Base-by-base conservation (phyloP, 139 green algal genomes). In the Gonium pectorale region DNA sequence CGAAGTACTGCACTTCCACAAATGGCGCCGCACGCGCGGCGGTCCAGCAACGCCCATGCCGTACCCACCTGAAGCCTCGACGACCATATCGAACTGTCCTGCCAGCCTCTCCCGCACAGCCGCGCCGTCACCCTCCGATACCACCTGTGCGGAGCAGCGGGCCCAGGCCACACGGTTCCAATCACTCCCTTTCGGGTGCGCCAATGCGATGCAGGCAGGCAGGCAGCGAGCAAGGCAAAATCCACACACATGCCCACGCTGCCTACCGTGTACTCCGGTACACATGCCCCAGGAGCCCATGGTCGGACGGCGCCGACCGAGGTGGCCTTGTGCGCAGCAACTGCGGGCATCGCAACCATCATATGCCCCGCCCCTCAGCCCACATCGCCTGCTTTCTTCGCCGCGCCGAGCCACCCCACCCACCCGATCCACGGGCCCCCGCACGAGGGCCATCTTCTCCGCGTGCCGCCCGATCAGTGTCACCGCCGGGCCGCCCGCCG, bases 361-460 rank as follows among this genome's bases (percentile, higher is more conserved):
- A 21, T 52, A 19, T 35, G 62, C 35, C 7, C 56, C 19, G 56
- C 7, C n/a, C 24, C 21, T 17, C 56, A 35, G 19, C 21, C 22
- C 13, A 11, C 8, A 31, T 66, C 8, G 24, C 56, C 21, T 66
- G 19, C 22, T 13, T 13, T 7, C 13, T 29, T 29, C 8, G 22
- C 21, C 64, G 4, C 24, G 17, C 37, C 19, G 11, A 31, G 19
- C 51, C 67, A 29, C 72, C 29, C 62, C 43, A 59, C 75, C 26
- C 56, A 86, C 75, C 75, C 59, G 7, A 7, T 82, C 75, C 59
- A 60, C 19, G 6, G 60, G 17, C 7, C 69, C 54, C 81, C 74
- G 56, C 41, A 96, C 91, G 43, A 96, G 87, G 15, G 69, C 71
- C 80, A 96, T 90, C 79, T 96, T 96, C 13, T 74, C 62, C 26